phyloP scores from a whole-genome alignment of 2,329 filamentous ascomycete species.

The Byssothecium circinans region DNA sequence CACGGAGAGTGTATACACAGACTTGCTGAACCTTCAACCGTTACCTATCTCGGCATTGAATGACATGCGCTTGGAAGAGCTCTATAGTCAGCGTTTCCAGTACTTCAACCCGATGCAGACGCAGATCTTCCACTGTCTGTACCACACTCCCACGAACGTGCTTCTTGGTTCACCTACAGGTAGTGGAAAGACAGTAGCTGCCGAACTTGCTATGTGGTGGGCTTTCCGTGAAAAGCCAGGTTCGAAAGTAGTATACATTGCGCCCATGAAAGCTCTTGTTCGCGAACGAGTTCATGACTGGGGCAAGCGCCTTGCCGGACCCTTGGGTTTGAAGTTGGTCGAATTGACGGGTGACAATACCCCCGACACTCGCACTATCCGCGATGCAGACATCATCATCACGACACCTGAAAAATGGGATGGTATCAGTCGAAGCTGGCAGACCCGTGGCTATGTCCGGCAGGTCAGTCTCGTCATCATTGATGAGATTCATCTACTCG shows the following conservation, averaged over 20 bases:
- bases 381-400: conserved; percentile 95
- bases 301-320: conserved; percentile 76
- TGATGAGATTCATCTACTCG: conserved; percentile 96
- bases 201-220: conserved; percentile 99
- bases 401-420: conserved; percentile 99
- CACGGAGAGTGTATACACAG: conserved; percentile 95
- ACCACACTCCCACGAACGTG: conserved; percentile 89
- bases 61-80: conserved; percentile 81
- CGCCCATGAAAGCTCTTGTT: conserved; percentile 98
- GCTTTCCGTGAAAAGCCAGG: conserved; percentile 92
- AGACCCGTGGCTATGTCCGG: conserved; percentile 92
- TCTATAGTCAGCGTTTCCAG: conserved; percentile 86
- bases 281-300: conserved; percentile 96
- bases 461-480: conserved; percentile 97
- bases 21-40: conserved; percentile 88
- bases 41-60: conserved; percentile 84
- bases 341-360: conserved; percentile 98
- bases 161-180: conserved; percentile 94
- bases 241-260: conserved; percentile 98
- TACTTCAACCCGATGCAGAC: conserved; percentile 99
- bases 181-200: conserved; percentile 95
- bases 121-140: conserved; percentile 95
- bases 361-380: conserved; percentile 91
- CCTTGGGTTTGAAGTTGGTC: conserved; percentile 86
- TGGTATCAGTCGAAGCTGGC: conserved; percentile 98